Evolutionary conservation across 441 rosid genomes (phyloP).

Genomic region (California macrophylla): DNA sequence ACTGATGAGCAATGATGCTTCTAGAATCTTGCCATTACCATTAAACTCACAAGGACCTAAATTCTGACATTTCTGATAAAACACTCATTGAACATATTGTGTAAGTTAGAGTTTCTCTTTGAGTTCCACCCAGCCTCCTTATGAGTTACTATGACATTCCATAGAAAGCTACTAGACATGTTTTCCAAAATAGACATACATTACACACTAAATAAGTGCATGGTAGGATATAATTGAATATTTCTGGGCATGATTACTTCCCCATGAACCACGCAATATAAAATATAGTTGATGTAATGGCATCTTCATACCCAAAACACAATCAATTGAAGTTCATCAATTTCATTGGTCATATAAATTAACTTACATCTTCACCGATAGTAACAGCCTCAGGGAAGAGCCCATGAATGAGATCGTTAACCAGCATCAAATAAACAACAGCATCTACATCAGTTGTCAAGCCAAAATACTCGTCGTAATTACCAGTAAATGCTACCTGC

Average conservation of each 20-base stretch:
- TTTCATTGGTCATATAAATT: constrained; percentile 5
- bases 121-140: background rate
- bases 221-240: background rate
- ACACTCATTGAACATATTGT: background rate
- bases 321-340: constrained; percentile 1
- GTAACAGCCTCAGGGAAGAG: constrained; percentile 82
- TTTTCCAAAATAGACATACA: background rate
- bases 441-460: constrained; percentile 87
- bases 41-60: background rate
- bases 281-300: background rate
- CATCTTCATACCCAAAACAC: background rate
- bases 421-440: constrained; percentile 86
- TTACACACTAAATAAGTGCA: background rate
- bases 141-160: background rate
- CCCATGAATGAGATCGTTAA: constrained; percentile 87
- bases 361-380: constrained; percentile 94
- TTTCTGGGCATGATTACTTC: background rate
- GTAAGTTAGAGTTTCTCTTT: background rate
- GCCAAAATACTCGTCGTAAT: constrained; percentile 87
- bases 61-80: background rate
- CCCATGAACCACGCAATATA: background rate
- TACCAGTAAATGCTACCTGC: constrained; percentile 82
- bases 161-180: background rate
- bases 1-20: background rate
- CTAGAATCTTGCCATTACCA: background rate